A percentile compares a stretch with the other conserved stretches of the same genome.
These are phyloP conservation scores for Davidsoniella australis DNA, from an alignment of 2,329 filamentous ascomycete species.

Conservation along the genomic window DNA sequence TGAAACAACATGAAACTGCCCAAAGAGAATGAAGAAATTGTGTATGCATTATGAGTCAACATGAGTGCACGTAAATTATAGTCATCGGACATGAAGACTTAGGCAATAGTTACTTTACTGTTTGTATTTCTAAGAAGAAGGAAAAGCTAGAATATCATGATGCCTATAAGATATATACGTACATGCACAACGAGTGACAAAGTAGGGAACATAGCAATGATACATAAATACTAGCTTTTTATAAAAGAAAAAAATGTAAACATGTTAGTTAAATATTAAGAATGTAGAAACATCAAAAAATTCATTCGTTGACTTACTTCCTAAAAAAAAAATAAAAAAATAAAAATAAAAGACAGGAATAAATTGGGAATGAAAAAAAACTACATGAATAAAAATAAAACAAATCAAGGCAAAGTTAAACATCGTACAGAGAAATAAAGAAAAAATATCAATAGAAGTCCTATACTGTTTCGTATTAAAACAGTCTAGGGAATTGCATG, in stretches of 20 bases:
- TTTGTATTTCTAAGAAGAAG: no score
- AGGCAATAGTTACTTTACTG: no score
- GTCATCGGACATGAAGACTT: no score
- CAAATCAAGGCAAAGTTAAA: neutral
- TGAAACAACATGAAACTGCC: no score
- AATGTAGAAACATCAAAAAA: no score
- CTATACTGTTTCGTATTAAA: neutral
- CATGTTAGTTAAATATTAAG: neutral
- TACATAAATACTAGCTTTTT: neutral
- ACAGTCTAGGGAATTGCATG: neutral
- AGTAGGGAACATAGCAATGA: neutral
- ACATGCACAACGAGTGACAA: neutral
- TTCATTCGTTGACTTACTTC: no score
- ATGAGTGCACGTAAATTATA: neutral
- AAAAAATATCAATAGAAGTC: neutral
- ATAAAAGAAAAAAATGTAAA: neutral
- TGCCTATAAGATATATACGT: neutral
- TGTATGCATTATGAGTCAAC: neutral
- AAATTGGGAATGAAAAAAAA: neutral
- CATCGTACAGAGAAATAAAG: neutral
- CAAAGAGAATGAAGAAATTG: neutral
- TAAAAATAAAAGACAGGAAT: no score
- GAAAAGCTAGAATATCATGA: no score
- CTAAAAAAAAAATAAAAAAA: no score
- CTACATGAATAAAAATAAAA: neutral